Base-by-base conservation (phyloP, 2,329 filamentous ascomycete species). In the Parastagonospora nodorum region DNA sequence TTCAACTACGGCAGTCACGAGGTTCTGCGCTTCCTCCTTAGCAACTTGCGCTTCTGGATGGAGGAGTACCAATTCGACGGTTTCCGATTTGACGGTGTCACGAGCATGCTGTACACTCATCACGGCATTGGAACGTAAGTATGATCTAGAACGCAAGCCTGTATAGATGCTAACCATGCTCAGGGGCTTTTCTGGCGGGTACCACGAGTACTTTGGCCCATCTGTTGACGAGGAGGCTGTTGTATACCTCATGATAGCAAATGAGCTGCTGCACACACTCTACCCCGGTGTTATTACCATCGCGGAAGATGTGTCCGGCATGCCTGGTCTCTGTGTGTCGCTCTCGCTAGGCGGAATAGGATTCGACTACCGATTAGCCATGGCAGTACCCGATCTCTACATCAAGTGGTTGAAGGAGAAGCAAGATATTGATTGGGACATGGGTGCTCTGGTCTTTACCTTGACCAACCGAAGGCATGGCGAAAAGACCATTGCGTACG, bases 41-140 rank as follows among this genome's bases (percentile, higher is more conserved):
- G 92, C 74, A 99, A 99, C 72, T 77, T 99, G 50, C 85, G 93
- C 19, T 99, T 96, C 79, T 99, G 94, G 92, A 97, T 99, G 92
- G 93, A 97, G 49, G 92, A 97, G 76, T 99, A 97, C 68, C 80
- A 86, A 35, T 97, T 99, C 69, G 94, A 99, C 69, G 94, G 94
- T 19, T 99, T 97, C 82, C 86, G 94, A 36, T 99, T 99, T 66
- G 94, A 99, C 63, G 94, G 94, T 59, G 94, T 99, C 45, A 99
- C 94, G 1, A 97, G 92, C 77, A 99, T 99, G 92, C 87, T 99
- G 50, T 99, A 99, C 74, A 78, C 80, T 12, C 94, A 99, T 71
- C 94, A 99, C 71, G 94, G 94, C 40, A 96, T 99, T 75, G 94
- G 94, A 80, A 95, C 92, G 86, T 94, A 80, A 82, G 90, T 81